Conservation (phyloP, 1,284 basidiomycete genomes). For the Malassezia restricta region DNA sequence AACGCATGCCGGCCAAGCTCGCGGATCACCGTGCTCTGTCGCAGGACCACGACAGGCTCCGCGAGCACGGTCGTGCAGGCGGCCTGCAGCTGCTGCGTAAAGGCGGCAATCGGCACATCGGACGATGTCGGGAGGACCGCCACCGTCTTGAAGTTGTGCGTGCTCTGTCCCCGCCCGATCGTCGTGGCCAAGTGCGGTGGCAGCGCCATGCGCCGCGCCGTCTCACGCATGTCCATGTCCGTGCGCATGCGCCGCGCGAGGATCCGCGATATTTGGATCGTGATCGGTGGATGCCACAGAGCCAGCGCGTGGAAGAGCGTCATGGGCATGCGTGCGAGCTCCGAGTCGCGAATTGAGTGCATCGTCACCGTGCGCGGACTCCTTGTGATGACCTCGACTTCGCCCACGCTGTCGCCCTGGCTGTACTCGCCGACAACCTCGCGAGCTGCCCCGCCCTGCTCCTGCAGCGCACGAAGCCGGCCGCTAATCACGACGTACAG, state of each 20-base stretch:
- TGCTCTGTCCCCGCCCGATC: constrained; percentile 56
- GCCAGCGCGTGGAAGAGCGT: constrained; percentile 86
- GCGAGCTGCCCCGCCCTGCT: constrained; percentile 50
- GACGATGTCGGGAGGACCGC: constrained; percentile 59
- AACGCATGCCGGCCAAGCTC: constrained; percentile 43
- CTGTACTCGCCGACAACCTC: constrained; percentile 85
- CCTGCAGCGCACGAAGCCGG: constrained; percentile 67
- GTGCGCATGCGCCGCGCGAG: constrained; percentile 82
- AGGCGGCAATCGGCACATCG: constrained; percentile 40
- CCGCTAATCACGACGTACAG: constrained; percentile 98
- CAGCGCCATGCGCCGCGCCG: constrained; percentile 12
- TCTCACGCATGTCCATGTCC: constrained; percentile 52
- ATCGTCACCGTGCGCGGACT: constrained; percentile 76
- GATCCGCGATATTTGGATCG: constrained; percentile 83
- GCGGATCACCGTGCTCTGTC: constrained; percentile 42
- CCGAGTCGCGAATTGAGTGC: constrained; percentile 94
- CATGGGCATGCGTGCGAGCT: constrained; percentile 92
- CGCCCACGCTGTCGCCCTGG: constrained; percentile 61
- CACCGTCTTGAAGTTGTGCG: constrained; percentile 84
- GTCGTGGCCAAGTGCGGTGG: constrained; percentile 30
- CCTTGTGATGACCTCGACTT: constrained; percentile 93
- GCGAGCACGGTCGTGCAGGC: constrained; percentile 39
- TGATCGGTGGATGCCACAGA: constrained; percentile 77
- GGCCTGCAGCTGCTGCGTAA: constrained; percentile 34
- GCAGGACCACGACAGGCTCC: constrained; percentile 34